phyloP scores from a whole-genome alignment of 495 filamentous ascomycete genomes.

The Annulohypoxylon maeteangense region DNA sequence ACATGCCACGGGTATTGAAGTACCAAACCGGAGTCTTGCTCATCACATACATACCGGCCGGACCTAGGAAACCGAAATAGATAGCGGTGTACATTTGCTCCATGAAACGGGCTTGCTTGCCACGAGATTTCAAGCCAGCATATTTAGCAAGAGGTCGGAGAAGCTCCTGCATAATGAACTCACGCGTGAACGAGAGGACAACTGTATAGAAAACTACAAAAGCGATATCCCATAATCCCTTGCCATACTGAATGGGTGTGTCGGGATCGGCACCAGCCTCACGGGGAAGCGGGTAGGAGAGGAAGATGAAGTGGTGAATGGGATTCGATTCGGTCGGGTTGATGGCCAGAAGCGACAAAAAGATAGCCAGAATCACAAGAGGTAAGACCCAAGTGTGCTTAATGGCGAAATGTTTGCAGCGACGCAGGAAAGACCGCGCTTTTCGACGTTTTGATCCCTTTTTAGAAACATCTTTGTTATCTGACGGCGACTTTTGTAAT shows the following conservation, averaged over 20 bases:
- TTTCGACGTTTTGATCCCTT: conserved; percentile 65
- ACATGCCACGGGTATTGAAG: conserved; percentile 92
- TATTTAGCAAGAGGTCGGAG: conserved; percentile 80
- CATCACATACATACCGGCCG: conserved; percentile 94
- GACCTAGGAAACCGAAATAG: conserved; percentile 88
- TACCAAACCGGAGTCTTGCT: conserved; percentile 93
- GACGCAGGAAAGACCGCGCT: conserved; percentile 70
- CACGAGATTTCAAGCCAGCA: conserved; percentile 74
- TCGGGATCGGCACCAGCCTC: conserved; percentile 58
- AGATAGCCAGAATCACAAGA: conserved; percentile 71
- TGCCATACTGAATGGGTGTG: conserved; percentile 82
- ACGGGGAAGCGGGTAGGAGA: conserved; percentile 81
- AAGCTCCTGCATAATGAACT: conserved; percentile 95
- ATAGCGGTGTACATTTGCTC: conserved; percentile 98
- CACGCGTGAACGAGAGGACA: conserved; percentile 90
- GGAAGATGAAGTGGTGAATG: conserved; percentile 86
- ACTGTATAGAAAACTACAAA: conserved; percentile 93
- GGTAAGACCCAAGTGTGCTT: conserved; percentile 87
- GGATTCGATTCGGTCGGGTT: conserved; percentile 87
- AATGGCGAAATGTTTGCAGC: conserved; percentile 71
- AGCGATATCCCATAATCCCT: conserved; percentile 83
- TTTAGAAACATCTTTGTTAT: conserved; percentile 44
- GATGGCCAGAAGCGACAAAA: conserved; percentile 75
- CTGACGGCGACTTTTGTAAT: conserved; percentile 13
- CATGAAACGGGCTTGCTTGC: conserved; percentile 93